Evolutionary conservation across 345 rosid genomes (phyloP).

Genomic region (Corymbia maculata): DNA sequence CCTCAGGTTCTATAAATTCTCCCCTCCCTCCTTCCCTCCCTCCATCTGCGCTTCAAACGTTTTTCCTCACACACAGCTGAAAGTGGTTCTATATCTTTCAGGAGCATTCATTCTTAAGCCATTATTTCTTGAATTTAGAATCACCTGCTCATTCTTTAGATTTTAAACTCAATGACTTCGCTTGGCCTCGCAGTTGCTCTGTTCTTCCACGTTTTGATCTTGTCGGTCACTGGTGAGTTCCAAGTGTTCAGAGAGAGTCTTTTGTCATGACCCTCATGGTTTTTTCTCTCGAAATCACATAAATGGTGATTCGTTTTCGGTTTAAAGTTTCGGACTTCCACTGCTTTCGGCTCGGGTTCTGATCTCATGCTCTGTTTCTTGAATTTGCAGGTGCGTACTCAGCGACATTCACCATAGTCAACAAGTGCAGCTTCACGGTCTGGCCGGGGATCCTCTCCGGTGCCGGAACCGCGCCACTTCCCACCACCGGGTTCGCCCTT

Average conservation of each 20-base stretch:
- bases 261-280: neutral
- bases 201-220: neutral
- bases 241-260: neutral
- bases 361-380: neutral
- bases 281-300: neutral
- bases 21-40: neutral
- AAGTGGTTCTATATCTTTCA: too few relatives aligned
- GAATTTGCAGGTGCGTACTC: neutral
- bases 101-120: neutral
- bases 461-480: conserved; percentile 37
- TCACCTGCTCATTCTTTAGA: neutral
- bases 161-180: neutral
- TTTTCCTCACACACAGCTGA: neutral
- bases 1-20: neutral
- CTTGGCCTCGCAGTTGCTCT: neutral
- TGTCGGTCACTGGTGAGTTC: neutral
- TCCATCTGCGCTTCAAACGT: neutral
- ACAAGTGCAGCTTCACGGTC: conserved; percentile 48
- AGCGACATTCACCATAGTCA: conserved; percentile 33
- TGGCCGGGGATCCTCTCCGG: conserved; percentile 68
- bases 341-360: neutral
- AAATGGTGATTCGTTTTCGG: fast-evolving
- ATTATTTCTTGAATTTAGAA: neutral
- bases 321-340: neutral
- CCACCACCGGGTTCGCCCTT: conserved; percentile 52